phyloP scores from a whole-genome alignment of 495 filamentous ascomycete genomes.

The Rostrohypoxylon terebratum region DNA sequence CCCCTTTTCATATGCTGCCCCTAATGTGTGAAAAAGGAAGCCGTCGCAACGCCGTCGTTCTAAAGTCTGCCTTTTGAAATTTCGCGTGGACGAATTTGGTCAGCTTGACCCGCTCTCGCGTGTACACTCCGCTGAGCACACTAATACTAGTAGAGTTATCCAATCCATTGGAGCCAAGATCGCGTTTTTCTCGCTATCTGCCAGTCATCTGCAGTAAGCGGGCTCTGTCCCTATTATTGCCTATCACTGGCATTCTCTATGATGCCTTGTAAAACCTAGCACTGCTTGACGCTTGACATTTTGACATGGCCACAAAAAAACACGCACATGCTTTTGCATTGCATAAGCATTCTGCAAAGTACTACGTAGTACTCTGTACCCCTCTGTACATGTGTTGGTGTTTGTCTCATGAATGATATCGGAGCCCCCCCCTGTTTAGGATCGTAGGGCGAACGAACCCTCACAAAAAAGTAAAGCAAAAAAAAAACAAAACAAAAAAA shows the following conservation, averaged over 20 bases:
- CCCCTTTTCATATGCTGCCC: conserved; percentile 13
- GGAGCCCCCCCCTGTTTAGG: conserved; percentile 2
- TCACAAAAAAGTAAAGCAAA: background rate
- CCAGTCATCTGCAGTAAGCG: conserved; percentile 16
- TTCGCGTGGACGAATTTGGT: conserved; percentile 37
- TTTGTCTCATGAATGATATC: conserved; percentile 7
- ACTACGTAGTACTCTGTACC: background rate
- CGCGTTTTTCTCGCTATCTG: conserved; percentile 3
- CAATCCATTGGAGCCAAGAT: conserved; percentile 37
- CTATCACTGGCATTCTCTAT: conserved; percentile 24
- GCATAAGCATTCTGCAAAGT: conserved; percentile 28
- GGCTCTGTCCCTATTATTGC: conserved; percentile 16
- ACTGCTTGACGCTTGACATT: background rate
- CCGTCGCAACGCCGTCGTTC: conserved; percentile 32
- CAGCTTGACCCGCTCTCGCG: conserved; percentile 31
- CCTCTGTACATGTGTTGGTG: background rate
- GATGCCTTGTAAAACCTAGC: background rate
- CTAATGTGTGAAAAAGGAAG: conserved; percentile 20
- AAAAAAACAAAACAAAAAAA: background rate
- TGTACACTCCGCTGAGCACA: conserved; percentile 23
- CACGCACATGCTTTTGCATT: conserved; percentile 41
- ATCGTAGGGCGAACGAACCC: background rate
- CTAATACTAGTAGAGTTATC: conserved; percentile 24
- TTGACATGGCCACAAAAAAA: conserved; percentile 23
- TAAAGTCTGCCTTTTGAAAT: conserved; percentile 36